phyloP scores from a whole-genome alignment of 1,284 basidiomycete species.

The Kwoniella shivajii region DNA sequence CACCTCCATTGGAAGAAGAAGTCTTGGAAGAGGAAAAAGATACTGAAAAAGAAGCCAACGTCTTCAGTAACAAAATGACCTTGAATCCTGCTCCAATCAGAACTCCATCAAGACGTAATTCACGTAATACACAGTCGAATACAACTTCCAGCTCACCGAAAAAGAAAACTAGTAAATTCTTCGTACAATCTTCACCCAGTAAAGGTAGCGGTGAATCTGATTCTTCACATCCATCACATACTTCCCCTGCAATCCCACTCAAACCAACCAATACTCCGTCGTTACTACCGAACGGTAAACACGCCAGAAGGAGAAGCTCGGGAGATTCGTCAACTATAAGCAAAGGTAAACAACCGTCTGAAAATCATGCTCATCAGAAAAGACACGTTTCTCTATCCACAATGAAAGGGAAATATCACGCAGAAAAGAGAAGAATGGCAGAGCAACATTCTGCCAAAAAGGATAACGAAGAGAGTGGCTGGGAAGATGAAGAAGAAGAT shows the following conservation, averaged over 20 bases:
- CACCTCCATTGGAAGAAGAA: conserved; percentile 23
- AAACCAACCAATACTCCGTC: background rate
- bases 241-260: background rate
- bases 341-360: conserved; percentile 17
- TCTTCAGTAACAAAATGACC: background rate
- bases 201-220: conserved; percentile 45
- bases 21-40: conserved; percentile 24
- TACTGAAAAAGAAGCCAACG: background rate
- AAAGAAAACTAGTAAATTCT: conserved; percentile 33
- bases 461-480: conserved; percentile 25
- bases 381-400: conserved; percentile 47
- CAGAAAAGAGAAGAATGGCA: conserved; percentile 45
- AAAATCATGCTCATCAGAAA: conserved; percentile 11
- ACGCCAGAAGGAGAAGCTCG: conserved; percentile 22
- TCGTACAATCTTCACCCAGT: conserved; percentile 33
- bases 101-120: background rate
- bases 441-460: conserved; percentile 30
- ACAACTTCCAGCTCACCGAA: conserved; percentile 14
- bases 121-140: too few species aligned
- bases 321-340: conserved; percentile 51
- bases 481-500: conserved; percentile 28
- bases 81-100: background rate
- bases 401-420: conserved; percentile 44
- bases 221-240: conserved; percentile 28
- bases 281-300: conserved; percentile 11